Evolutionary conservation across 805 yeast species (phyloP).

Genomic region (Ogataea polymorpha): DNA sequence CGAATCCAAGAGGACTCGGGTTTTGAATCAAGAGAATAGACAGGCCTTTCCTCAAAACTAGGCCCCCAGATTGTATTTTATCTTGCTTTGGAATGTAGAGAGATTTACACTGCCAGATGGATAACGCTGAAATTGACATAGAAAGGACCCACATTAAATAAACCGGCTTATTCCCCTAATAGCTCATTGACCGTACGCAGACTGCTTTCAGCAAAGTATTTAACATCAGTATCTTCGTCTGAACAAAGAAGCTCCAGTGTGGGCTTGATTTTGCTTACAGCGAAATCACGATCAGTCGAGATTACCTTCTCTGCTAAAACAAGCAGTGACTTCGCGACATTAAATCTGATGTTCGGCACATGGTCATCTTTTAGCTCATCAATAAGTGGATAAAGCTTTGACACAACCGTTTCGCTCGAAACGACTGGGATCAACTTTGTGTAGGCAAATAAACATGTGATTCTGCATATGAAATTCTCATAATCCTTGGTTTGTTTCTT

Average conservation of each 20-base stretch:
- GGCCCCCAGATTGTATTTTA: too few relatives aligned
- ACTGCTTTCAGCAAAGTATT: conserved; percentile 72
- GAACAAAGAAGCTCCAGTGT: conserved; percentile 58
- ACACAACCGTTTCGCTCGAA: conserved; percentile 50
- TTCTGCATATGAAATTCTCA: conserved; percentile 81
- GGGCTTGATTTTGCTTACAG: conserved; percentile 55
- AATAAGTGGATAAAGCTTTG: conserved; percentile 76
- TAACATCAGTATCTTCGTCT: conserved; percentile 86
- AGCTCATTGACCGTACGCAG: conserved; percentile 19
- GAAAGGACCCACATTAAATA: not conserved
- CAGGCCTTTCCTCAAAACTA: too few relatives aligned
- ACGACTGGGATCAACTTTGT: conserved; percentile 79
- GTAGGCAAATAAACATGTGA: conserved; percentile 85
- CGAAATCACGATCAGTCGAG: conserved; percentile 35
- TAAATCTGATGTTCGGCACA: conserved; percentile 94
- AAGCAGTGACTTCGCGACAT: conserved; percentile 82
- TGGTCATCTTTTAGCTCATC: conserved; percentile 68
- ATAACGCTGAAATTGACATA: too few relatives aligned
- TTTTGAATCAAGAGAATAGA: not conserved
- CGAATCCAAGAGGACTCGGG: conserved; percentile 7
- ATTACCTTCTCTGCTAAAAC: conserved; percentile 53
- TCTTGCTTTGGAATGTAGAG: too few relatives aligned
- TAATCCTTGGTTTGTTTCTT: conserved; percentile 36
- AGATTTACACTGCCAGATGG: too few relatives aligned
- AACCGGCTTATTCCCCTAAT: conserved; percentile 10